These are phyloP conservation scores for Oryza coarctata DNA, from an alignment of 176 grass and related monocot genomes.

Conservation along the genomic window DNA sequence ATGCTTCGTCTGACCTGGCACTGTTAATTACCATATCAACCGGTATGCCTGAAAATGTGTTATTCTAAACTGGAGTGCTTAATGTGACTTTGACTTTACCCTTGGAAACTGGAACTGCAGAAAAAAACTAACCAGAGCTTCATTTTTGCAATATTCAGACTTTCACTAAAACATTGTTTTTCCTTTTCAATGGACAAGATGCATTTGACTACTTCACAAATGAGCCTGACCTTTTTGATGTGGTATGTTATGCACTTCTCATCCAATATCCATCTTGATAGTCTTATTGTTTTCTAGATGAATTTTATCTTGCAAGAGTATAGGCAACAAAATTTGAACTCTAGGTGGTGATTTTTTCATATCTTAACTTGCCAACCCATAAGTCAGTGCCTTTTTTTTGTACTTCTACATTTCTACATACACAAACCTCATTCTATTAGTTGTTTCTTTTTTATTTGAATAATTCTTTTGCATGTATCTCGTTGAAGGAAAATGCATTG, in stretches of 20 bases:
- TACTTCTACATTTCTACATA: not conserved
- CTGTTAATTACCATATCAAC: not conserved
- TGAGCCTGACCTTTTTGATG: conserved; percentile 76
- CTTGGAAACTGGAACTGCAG: not conserved
- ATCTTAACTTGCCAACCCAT: not conserved
- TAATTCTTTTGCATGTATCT: conserved; percentile 14
- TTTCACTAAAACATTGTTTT: conserved; percentile 13
- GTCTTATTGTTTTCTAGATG: not conserved
- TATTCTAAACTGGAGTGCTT: not conserved
- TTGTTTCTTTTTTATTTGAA: not conserved
- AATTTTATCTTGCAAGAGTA: not conserved
- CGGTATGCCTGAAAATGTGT: conserved; percentile 8
- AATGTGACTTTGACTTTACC: not conserved
- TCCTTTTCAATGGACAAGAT: conserved; percentile 68
- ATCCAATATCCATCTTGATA: not conserved
- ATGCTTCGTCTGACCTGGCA: not conserved
- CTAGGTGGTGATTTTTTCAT: not conserved
- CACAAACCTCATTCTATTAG: not conserved
- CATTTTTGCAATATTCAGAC: not conserved
- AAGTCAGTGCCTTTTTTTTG: not conserved
- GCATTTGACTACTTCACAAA: conserved; percentile 87
- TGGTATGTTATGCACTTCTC: conserved; percentile 48
- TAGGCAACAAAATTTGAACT: not conserved
- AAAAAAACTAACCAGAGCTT: not conserved
- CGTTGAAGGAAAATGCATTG: not conserved